Evolutionary conservation across 192 early-diverging fungal species (phyloP).

Genomic region (Linnemannia zychae): DNA sequence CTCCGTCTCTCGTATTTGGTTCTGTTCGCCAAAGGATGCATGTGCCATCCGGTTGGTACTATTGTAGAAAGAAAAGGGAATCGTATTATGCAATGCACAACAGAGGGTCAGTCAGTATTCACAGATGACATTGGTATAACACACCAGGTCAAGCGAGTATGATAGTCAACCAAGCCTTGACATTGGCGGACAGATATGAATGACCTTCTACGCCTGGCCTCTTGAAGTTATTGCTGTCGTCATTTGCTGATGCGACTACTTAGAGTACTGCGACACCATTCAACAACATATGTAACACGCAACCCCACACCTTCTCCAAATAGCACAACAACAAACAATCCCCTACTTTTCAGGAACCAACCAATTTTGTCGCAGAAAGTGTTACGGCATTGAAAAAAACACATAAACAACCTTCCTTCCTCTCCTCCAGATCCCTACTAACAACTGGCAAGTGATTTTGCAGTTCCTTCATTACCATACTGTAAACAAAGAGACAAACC

Average conservation of each 20-base stretch:
- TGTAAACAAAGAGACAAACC: not conserved
- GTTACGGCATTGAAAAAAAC: not conserved
- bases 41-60: slow-evolving; percentile 37
- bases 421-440: not conserved
- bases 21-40: slow-evolving; percentile 24
- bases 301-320: not conserved
- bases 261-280: not conserved
- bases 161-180: not conserved
- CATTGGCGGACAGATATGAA: not conserved
- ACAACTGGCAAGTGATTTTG: not conserved
- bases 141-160: not conserved
- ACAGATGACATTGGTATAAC: not conserved
- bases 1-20: slow-evolving; percentile 44
- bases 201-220: not conserved
- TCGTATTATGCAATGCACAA: not conserved
- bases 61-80: not conserved
- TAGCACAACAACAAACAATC: not conserved
- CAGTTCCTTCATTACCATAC: not conserved
- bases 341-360: not conserved
- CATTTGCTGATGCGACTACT: not conserved
- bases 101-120: not conserved
- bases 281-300: not conserved
- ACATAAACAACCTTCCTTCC: not conserved
- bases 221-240: not conserved
- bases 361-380: not conserved